These are phyloP conservation scores for Heracleum sosnowskyi DNA, from an alignment of 129 eudicot species.

Conservation along the genomic window DNA sequence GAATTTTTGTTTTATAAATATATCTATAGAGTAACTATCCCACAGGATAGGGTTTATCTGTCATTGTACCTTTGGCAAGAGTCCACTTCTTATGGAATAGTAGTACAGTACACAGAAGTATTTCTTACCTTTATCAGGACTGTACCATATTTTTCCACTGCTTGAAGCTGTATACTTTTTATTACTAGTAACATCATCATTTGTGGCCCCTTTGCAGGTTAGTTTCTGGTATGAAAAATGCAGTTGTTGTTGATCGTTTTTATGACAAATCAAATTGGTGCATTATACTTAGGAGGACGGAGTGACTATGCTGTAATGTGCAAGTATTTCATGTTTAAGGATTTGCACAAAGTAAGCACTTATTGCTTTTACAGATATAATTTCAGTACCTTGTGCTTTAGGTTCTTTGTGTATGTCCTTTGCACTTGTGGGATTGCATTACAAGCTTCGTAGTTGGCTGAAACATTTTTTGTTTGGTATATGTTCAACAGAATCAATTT, in stretches of 20 bases:
- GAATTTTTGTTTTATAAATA: not conserved
- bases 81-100: not conserved
- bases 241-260: slow-evolving; percentile 3
- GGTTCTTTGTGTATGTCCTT: not conserved
- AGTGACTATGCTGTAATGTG: not conserved
- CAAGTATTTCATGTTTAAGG: not conserved
- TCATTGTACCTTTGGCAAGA: not conserved
- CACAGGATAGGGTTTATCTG: not conserved
- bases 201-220: not conserved
- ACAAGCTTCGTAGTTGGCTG: not conserved
- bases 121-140: not conserved
- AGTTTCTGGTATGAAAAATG: slow-evolving; percentile 1
- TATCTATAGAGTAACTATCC: not conserved
- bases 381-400: not conserved
- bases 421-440: not conserved
- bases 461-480: not conserved
- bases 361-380: not conserved
- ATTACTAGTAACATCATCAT: not conserved
- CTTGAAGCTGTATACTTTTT: not conserved
- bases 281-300: not conserved
- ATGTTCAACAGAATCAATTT: not conserved
- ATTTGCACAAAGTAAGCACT: not conserved
- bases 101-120: not conserved
- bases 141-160: not conserved
- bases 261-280: slow-evolving; percentile 5